Conservation (phyloP, 129 eudicot species). For the Dittrichia graveolens region DNA sequence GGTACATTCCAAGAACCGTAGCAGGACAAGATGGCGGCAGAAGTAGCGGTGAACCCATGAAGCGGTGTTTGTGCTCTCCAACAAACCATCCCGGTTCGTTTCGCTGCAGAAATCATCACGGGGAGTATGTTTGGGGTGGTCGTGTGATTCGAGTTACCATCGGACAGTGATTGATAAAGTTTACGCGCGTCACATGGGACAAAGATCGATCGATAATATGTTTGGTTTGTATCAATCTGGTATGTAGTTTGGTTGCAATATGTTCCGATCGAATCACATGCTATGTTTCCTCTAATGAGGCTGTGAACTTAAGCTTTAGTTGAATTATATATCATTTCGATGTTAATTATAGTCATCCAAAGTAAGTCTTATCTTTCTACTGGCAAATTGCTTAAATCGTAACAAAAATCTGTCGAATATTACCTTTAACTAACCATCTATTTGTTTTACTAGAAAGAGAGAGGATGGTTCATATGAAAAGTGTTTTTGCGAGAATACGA, state of each 20-base stretch:
- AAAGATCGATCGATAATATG: background rate
- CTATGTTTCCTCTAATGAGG: constrained; percentile 30
- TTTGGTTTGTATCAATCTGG: constrained; percentile 8
- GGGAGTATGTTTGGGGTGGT: constrained; percentile 60
- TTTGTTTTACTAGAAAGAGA: too few relatives aligned
- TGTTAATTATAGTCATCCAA: background rate
- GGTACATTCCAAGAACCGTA: constrained; percentile 32
- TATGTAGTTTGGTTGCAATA: constrained; percentile 10
- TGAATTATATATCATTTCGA: constrained; percentile 23
- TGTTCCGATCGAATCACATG: constrained; percentile 19
- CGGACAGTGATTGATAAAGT: background rate
- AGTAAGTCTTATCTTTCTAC: constrained; percentile 4
- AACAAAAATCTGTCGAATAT: too few relatives aligned
- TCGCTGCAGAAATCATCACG: constrained; percentile 63
- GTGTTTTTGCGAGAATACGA: too few relatives aligned
- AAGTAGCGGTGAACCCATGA: constrained; percentile 26
- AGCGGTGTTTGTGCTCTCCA: constrained; percentile 65
- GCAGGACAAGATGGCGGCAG: constrained; percentile 24
- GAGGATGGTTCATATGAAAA: too few relatives aligned
- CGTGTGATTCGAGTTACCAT: constrained; percentile 24
- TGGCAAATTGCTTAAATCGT: too few relatives aligned
- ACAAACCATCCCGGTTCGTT: constrained; percentile 77
- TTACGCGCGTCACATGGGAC: too few relatives aligned
- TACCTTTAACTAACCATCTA: too few relatives aligned
- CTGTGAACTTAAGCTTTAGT: constrained; percentile 17